Evolutionary conservation across 192 early-diverging fungal genomes (phyloP).

Genomic region (Coemansia sp.): DNA sequence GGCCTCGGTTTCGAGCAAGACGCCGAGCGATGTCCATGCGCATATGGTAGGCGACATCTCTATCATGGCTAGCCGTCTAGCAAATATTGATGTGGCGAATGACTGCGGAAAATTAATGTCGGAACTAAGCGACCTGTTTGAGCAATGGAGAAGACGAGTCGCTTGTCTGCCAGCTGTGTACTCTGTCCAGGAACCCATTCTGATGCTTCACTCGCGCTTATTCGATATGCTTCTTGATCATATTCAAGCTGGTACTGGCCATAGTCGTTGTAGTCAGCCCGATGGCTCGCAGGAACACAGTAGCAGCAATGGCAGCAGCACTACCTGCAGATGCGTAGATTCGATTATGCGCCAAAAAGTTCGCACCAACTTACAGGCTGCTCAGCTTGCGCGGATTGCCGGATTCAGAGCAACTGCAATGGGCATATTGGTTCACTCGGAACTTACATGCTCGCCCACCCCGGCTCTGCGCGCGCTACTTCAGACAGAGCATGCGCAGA

Average conservation of each 20-base stretch:
- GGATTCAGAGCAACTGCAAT: conserved; percentile 44
- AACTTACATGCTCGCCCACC: conserved; percentile 24
- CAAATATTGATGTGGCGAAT: neutral
- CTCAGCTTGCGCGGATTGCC: conserved; percentile 45
- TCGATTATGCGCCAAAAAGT: conserved; percentile 22
- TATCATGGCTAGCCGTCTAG: conserved; percentile 21
- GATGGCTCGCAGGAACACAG: neutral
- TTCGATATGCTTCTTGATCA: conserved; percentile 29
- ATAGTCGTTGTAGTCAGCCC: neutral
- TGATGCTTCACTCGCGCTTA: conserved; percentile 44
- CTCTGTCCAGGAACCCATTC: conserved; percentile 45
- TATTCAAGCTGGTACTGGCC: neutral
- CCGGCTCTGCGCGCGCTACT: conserved; percentile 27
- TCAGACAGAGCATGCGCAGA: conserved; percentile 50
- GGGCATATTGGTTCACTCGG: conserved; percentile 43
- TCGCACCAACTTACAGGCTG: conserved; percentile 39
- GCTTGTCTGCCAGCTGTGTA: conserved; percentile 33
- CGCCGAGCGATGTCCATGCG: conserved; percentile 31
- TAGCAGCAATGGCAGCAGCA: neutral
- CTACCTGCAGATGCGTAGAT: conserved; percentile 16
- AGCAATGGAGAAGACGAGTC: conserved; percentile 41
- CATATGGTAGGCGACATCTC: conserved; percentile 54
- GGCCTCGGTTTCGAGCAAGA: neutral
- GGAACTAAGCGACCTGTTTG: conserved; percentile 19
- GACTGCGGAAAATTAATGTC: neutral